Evolutionary conservation across 352 stramenopile species (phyloP).

Genomic region (Globisporangium echinulatum): DNA sequence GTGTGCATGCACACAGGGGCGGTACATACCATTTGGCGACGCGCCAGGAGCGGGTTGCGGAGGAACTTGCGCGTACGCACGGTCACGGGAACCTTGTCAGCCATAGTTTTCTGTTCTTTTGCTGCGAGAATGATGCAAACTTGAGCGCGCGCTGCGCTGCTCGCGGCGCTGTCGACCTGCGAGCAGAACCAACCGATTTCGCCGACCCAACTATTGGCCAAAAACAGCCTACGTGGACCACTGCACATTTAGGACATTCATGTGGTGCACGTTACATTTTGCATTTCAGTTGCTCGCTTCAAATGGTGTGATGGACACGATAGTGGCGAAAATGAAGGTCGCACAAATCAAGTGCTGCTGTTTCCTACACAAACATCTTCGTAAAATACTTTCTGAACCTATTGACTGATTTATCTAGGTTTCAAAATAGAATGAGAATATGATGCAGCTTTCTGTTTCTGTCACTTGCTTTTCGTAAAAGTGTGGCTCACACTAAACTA

Average conservation of each 20-base stretch:
- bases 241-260: neutral
- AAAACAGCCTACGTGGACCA: conserved; percentile 1
- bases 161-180: neutral
- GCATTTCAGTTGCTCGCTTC: no score
- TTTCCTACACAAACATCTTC: no score
- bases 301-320: no score
- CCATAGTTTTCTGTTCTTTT: conserved; percentile 81
- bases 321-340: no score
- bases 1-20: neutral
- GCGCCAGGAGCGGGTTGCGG: conserved; percentile 95
- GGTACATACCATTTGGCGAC: conserved; percentile 94
- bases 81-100: conserved; percentile 92
- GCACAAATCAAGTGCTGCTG: no score
- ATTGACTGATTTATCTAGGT: no score
- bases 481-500: no score
- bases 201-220: neutral
- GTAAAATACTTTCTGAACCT: no score
- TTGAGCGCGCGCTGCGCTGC: conserved; percentile 5
- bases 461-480: no score
- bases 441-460: no score
- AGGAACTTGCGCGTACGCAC: conserved; percentile 99
- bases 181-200: conserved; percentile 77
- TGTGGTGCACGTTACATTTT: neutral
- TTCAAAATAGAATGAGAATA: no score
- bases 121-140: conserved; percentile 36